phyloP scores from a whole-genome alignment of 495 filamentous ascomycete genomes.

The Aspergillus biplanus region DNA sequence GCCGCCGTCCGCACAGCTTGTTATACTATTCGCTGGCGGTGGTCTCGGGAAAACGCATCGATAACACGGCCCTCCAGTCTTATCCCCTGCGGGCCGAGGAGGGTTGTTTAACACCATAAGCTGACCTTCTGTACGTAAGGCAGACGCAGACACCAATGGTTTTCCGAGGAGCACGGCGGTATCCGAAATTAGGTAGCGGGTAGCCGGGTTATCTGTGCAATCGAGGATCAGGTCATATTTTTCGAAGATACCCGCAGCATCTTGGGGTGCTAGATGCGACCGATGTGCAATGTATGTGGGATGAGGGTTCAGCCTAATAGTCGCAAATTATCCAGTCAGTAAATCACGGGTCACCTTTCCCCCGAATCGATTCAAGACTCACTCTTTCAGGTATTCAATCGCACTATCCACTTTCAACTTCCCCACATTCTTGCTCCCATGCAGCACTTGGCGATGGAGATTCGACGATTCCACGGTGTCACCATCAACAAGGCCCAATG shows the following conservation, averaged over 20 bases:
- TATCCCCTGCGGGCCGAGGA: constrained; percentile 50
- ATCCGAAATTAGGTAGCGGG: constrained; percentile 92
- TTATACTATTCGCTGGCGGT: constrained; percentile 75
- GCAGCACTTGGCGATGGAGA: constrained; percentile 88
- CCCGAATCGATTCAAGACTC: constrained; percentile 27
- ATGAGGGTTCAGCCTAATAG: constrained; percentile 65
- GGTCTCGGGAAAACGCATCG: constrained; percentile 89
- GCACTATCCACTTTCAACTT: constrained; percentile 82
- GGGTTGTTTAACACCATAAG: constrained; percentile 75
- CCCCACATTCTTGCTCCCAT: constrained; percentile 71
- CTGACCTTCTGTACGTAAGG: constrained; percentile 84
- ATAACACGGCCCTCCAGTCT: constrained; percentile 77
- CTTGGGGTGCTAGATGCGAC: constrained; percentile 63
- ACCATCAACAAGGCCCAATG: constrained; percentile 82
- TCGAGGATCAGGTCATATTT: constrained; percentile 86
- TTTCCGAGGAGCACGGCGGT: constrained; percentile 78
- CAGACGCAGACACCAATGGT: constrained; percentile 85
- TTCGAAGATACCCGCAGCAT: constrained; percentile 63
- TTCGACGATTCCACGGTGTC: constrained; percentile 89
- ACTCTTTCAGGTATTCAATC: constrained; percentile 66
- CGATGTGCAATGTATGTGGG: constrained; percentile 63
- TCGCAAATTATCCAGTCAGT: constrained; percentile 12
- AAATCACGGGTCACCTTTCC: no score
- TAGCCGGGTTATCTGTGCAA: constrained; percentile 90
- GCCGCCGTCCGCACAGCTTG: constrained; percentile 88